Evolutionary conservation across 2,329 filamentous ascomycete species (phyloP).

Genomic region (Triangularia verruculosa): DNA sequence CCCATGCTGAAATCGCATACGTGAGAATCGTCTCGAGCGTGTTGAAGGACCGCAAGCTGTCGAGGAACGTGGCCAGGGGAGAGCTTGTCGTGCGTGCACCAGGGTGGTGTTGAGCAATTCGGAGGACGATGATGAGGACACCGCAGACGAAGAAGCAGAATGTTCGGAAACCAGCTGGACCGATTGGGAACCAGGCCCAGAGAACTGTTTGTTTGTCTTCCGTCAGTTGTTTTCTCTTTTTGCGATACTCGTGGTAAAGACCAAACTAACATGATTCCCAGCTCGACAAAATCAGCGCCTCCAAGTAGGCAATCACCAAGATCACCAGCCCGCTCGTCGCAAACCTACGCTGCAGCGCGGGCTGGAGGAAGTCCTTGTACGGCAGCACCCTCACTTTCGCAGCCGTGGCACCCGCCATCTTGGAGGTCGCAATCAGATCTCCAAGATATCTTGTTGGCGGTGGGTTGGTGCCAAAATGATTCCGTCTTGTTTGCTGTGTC

Average conservation of each 20-base stretch:
- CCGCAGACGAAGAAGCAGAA: slow-evolving; percentile 72
- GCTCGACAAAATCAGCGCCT: slow-evolving; percentile 66
- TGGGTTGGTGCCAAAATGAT: neutral
- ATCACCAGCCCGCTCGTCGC: slow-evolving; percentile 70
- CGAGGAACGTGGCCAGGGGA: slow-evolving; percentile 60
- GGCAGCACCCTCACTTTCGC: slow-evolving; percentile 54
- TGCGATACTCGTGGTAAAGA: neutral
- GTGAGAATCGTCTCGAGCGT: slow-evolving; percentile 69
- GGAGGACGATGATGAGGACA: slow-evolving; percentile 76
- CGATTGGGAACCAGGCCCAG: slow-evolving; percentile 85
- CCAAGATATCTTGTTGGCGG: slow-evolving; percentile 36
- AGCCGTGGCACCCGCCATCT: slow-evolving; percentile 50
- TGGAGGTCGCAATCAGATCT: slow-evolving; percentile 27
- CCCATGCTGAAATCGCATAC: slow-evolving; percentile 73
- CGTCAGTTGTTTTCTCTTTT: neutral
- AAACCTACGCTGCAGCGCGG: slow-evolving; percentile 82
- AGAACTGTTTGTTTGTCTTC: slow-evolving; percentile 53
- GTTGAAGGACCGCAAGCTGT: slow-evolving; percentile 55
- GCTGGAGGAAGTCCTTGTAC: slow-evolving; percentile 89
- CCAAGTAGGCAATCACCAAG: slow-evolving; percentile 67
- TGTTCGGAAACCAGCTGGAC: slow-evolving; percentile 70
- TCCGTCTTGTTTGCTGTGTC: neutral
- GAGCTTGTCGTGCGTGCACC: slow-evolving; percentile 70
- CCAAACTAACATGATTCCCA: slow-evolving; percentile 63
- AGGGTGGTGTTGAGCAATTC: slow-evolving; percentile 79